phyloP scores from a whole-genome alignment of 192 early-diverging fungal species.

The Coemansia sp. region DNA sequence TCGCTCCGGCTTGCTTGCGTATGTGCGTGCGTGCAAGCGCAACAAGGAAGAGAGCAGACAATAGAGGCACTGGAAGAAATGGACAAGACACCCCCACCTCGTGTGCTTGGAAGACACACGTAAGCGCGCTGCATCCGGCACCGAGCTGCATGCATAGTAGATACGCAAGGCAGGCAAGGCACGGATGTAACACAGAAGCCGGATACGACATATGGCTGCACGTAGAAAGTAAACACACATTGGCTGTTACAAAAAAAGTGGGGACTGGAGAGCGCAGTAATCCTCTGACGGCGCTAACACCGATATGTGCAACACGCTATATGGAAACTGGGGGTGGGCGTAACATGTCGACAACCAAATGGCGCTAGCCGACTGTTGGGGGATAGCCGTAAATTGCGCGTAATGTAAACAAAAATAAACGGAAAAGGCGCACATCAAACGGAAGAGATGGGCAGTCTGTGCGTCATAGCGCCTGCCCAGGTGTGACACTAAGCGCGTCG shows the following conservation, averaged over 20 bases:
- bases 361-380: neutral
- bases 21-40: slow-evolving; percentile 6
- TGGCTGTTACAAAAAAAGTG: neutral
- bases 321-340: slow-evolving; percentile 8
- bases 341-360: neutral
- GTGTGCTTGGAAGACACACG: slow-evolving; percentile 1
- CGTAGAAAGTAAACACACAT: slow-evolving; percentile 3
- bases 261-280: slow-evolving; percentile 6
- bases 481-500: neutral
- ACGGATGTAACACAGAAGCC: slow-evolving; percentile 6
- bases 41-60: neutral
- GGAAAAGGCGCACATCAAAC: neutral
- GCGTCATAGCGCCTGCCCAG: too few relatives aligned
- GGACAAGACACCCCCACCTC: neutral
- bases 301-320: slow-evolving; percentile 9
- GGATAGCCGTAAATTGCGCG: neutral
- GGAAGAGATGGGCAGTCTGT: neutral
- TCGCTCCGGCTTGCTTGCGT: slow-evolving; percentile 2
- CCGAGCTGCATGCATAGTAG: slow-evolving; percentile 7
- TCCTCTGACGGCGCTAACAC: neutral
- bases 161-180: neutral
- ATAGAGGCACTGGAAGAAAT: neutral
- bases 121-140: slow-evolving; percentile 7
- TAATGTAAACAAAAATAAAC: slow-evolving; percentile 1
- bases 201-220: neutral